Evolutionary conservation across 257 asterid genomes (phyloP).

Genomic region (Solanum pennellii): DNA sequence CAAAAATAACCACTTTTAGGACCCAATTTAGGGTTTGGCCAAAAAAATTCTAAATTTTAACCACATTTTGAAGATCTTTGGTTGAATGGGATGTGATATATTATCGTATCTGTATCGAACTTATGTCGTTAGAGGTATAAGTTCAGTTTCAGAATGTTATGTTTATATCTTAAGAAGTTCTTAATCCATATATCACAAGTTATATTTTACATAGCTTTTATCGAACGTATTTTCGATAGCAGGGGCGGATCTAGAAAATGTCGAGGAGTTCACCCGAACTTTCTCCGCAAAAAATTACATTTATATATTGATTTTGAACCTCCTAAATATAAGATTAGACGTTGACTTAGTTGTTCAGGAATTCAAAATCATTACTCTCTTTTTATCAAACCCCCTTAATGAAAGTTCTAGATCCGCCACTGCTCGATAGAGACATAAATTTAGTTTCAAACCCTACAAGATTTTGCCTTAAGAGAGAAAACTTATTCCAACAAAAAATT

Average conservation of each 20-base stretch:
- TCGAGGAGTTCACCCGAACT: too few species aligned
- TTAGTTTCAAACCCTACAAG: background rate
- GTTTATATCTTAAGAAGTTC: background rate
- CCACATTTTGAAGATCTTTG: background rate
- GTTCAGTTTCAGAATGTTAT: too few species aligned
- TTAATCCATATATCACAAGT: rapidly evolving
- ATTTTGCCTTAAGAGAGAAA: background rate
- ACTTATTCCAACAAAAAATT: background rate
- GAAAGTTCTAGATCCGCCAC: too few species aligned
- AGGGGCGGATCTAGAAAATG: too few species aligned
- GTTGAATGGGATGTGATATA: background rate
- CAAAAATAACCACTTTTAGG: background rate
- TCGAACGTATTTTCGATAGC: too few species aligned
- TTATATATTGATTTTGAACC: too few species aligned
- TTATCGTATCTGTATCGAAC: background rate
- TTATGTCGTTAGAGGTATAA: background rate
- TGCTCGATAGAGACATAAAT: too few species aligned
- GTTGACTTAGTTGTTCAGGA: too few species aligned
- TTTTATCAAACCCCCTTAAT: too few species aligned
- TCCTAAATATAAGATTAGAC: too few species aligned
- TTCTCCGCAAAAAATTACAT: too few species aligned
- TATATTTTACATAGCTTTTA: background rate
- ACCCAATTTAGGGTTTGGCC: background rate
- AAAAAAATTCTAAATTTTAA: background rate
- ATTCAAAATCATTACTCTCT: too few species aligned